phyloP scores from a whole-genome alignment of 108 stramenopile species.

The Nannochloropsis granulata region DNA sequence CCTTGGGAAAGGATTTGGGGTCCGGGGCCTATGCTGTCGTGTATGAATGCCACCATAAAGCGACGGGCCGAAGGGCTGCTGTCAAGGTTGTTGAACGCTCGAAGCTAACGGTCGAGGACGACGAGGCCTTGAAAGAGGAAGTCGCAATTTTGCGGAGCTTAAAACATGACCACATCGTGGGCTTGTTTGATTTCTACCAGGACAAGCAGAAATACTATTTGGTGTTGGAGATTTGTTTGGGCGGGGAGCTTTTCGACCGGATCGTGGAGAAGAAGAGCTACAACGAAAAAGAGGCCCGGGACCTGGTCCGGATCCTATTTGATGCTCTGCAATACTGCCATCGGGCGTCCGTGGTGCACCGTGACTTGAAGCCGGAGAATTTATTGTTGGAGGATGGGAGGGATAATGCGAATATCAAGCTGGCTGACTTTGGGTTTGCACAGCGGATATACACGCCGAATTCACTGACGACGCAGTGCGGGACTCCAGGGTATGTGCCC shows the following conservation, averaged over 20 bases:
- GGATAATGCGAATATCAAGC: constrained; percentile 77
- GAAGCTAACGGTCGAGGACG: constrained; percentile 14
- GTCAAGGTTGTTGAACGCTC: constrained; percentile 17
- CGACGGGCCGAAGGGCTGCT: constrained; percentile 1
- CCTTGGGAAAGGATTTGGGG: constrained; percentile 8
- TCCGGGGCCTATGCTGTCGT: constrained; percentile 23
- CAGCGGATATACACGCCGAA: constrained; percentile 47
- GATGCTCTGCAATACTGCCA: constrained; percentile 71
- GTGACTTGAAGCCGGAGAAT: constrained; percentile 82
- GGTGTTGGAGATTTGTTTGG: constrained; percentile 54
- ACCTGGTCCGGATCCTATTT: constrained; percentile 61
- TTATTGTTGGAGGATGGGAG: constrained; percentile 54
- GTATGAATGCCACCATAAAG: not conserved
- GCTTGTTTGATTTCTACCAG: constrained; percentile 72
- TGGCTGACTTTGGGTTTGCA: constrained; percentile 96
- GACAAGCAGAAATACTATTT: constrained; percentile 54
- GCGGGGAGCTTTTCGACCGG: constrained; percentile 69
- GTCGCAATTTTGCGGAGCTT: constrained; percentile 35
- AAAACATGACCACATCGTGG: constrained; percentile 61
- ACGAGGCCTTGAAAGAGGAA: constrained; percentile 27
- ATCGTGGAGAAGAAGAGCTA: constrained; percentile 80
- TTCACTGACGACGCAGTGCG: constrained; percentile 63
- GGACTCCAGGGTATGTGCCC: constrained; percentile 60
- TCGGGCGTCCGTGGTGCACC: constrained; percentile 45
- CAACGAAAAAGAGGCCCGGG: constrained; percentile 82